phyloP scores from a whole-genome alignment of 2,329 filamentous ascomycete genomes.

The Raffaelea arxii region DNA sequence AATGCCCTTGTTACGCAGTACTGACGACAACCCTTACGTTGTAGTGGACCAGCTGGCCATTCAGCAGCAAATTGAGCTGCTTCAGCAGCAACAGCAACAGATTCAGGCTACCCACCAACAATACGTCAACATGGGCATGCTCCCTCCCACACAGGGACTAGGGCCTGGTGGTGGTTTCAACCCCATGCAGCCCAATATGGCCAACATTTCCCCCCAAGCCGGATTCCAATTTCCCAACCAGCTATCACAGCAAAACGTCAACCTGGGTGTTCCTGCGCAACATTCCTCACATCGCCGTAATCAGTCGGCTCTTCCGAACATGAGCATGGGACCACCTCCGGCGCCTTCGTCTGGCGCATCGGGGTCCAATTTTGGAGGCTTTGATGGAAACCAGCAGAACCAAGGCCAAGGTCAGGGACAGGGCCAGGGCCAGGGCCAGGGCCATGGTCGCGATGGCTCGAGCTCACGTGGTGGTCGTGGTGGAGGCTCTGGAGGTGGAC shows the following conservation, averaged over 20 bases:
- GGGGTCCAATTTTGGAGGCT: slow-evolving; percentile 69
- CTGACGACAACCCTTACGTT: slow-evolving; percentile 11
- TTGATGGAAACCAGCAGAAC: slow-evolving; percentile 47
- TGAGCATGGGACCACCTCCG: slow-evolving; percentile 79
- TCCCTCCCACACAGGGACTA: slow-evolving; percentile 71
- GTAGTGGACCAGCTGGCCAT: slow-evolving; percentile 95
- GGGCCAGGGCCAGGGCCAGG: too few species aligned
- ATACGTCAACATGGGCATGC: slow-evolving; percentile 95
- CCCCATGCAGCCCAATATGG: slow-evolving; percentile 70
- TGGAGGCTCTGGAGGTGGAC: slow-evolving; percentile 61
- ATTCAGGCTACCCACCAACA: slow-evolving; percentile 95
- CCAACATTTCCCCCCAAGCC: slow-evolving; percentile 67
- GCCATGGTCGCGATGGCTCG: slow-evolving; percentile 56
- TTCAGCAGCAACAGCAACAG: slow-evolving; percentile 97
- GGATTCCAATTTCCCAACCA: slow-evolving; percentile 85
- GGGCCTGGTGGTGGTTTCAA: slow-evolving; percentile 62
- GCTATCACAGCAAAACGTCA: slow-evolving; percentile 61
- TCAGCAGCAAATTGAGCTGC: slow-evolving; percentile 93
- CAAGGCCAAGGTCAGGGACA: slow-evolving; percentile 43
- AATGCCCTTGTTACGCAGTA: too few species aligned
- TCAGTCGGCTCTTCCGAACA: slow-evolving; percentile 89
- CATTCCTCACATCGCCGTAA: slow-evolving; percentile 88
- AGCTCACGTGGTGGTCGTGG: slow-evolving; percentile 28
- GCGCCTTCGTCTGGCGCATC: slow-evolving; percentile 88
- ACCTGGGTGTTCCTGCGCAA: slow-evolving; percentile 68